Evolutionary conservation across 441 rosid genomes (phyloP).

Genomic region (Croton setiger): DNA sequence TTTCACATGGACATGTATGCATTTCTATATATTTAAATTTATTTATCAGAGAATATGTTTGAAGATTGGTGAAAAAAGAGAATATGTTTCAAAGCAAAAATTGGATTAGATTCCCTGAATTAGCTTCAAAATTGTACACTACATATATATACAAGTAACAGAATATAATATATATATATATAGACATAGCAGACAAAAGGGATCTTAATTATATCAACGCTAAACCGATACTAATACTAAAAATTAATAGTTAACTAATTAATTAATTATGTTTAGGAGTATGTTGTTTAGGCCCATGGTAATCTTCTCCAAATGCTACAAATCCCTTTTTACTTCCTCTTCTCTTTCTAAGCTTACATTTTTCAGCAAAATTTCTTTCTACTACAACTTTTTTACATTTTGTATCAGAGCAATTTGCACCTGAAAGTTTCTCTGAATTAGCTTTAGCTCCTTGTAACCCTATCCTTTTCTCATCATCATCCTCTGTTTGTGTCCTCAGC

Average conservation of each 20-base stretch:
- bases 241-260: no score
- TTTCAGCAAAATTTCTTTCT: constrained; percentile 20
- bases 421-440: constrained; percentile 36
- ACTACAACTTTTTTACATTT: constrained; percentile 31
- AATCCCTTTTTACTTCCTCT: constrained; percentile 22
- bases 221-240: no score
- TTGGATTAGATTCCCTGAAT: constrained; percentile 15
- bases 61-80: no score
- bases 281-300: constrained; percentile 42
- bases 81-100: neutral
- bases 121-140: constrained; percentile 15
- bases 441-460: neutral
- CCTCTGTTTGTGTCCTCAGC: constrained; percentile 1
- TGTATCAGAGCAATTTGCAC: constrained; percentile 40
- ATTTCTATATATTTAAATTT: neutral
- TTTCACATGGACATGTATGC: constrained; percentile 7
- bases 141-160: neutral
- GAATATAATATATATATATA: neutral
- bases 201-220: no score
- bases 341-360: constrained; percentile 21
- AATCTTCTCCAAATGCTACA: constrained; percentile 44
- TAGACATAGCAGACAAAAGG: no score
- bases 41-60: neutral
- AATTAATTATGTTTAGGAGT: constrained; percentile 40
- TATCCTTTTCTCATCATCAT: neutral